Percentiles rank a stretch among this genome's conserved stretches.
Conservation (phyloP, 352 stramenopile species). For the Pythium aquatile region DNA sequence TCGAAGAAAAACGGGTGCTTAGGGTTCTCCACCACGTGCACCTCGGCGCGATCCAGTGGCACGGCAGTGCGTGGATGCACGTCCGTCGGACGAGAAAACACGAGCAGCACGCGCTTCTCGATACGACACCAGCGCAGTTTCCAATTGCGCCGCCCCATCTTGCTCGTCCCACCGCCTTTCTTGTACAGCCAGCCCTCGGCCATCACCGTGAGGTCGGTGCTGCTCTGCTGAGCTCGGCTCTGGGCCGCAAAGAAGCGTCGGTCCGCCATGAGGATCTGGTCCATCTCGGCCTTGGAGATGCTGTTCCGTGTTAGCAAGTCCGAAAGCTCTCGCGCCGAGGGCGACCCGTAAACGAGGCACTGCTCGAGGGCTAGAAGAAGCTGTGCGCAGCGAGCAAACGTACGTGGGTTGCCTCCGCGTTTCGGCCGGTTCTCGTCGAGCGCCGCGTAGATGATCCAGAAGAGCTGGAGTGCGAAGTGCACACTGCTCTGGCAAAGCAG, state of each 20-base stretch:
- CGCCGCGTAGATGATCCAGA: conserved; percentile 81
- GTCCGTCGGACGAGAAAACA: conserved; percentile 56
- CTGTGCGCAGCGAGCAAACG: conserved; percentile 66
- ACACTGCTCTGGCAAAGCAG: conserved; percentile 72
- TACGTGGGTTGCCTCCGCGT: conserved; percentile 54
- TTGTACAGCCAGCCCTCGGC: conserved; percentile 72
- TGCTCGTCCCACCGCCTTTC: conserved; percentile 74
- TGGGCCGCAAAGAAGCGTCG: conserved; percentile 72
- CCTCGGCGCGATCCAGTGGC: conserved; percentile 56
- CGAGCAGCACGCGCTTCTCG: conserved; percentile 70
- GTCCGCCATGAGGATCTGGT: conserved; percentile 69
- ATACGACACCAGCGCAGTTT: conserved; percentile 73
- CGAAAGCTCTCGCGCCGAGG: conserved; percentile 47
- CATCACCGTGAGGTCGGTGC: conserved; percentile 1
- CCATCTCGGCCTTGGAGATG: conserved; percentile 70
- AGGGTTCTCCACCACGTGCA: conserved; percentile 64
- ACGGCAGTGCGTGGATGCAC: conserved; percentile 60
- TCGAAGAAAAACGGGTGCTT: conserved; percentile 82
- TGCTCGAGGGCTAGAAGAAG: conserved; percentile 77
- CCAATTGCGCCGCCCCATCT: conserved; percentile 79
- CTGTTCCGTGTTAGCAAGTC: conserved; percentile 60
- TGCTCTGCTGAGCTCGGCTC: conserved; percentile 30
- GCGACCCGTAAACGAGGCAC: conserved; percentile 77
- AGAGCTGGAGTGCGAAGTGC: conserved; percentile 82
- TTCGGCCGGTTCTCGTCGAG: conserved; percentile 82